Evolutionary conservation across 768 basidiomycete genomes (phyloP), one percentile per base, ranked within the genome.

Genomic region (Calocybe cyanea): DNA sequence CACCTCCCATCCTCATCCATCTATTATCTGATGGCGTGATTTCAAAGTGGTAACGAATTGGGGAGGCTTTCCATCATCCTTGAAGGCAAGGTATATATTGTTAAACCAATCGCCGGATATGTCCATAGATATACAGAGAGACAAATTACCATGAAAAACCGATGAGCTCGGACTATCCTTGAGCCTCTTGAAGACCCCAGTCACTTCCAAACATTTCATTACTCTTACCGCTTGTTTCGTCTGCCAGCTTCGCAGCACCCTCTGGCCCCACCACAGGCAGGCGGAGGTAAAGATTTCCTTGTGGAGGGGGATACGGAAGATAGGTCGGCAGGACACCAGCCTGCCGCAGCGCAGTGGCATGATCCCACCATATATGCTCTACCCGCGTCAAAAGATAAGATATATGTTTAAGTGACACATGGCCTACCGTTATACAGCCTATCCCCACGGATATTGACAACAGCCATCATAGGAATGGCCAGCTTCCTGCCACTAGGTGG

Each of bases 381-480:
- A 39, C 9, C 7, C 10, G 18, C 21, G 7, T 21, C 40, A 33
- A 46, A 20, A 21, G 39, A 20, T 6, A 2, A n/a, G 14, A 24
- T 10, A 42, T 15, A 18, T 7, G 23, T 15, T 10, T n/a, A n/a
- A 14, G 17, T 14, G 31, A 23, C 21, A 41, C 30, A 21, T 30
- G 15, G 35, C 43, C 9, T 51, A 67, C 68, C 68, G 36, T 67
- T 66, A 45, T 62, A 69, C 17, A 69, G 50, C 20, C 69, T 58
- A 42, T 69, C 68, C 8, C 68, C 68, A 17, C 67, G 67, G 40
- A 81, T 64, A 49, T 74, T 77, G 30, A 81, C 74, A n/a, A 81
- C 72, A 9, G 72, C 75, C 18, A 77, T 61, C 71, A 78, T 75
- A 2, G 79, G 78, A 39, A 81, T 67, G 1, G 64, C 46, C 8